These are phyloP conservation scores for Thamnidium elegans DNA, from an alignment of 192 early-diverging fungal species.

Conservation along the genomic window DNA sequence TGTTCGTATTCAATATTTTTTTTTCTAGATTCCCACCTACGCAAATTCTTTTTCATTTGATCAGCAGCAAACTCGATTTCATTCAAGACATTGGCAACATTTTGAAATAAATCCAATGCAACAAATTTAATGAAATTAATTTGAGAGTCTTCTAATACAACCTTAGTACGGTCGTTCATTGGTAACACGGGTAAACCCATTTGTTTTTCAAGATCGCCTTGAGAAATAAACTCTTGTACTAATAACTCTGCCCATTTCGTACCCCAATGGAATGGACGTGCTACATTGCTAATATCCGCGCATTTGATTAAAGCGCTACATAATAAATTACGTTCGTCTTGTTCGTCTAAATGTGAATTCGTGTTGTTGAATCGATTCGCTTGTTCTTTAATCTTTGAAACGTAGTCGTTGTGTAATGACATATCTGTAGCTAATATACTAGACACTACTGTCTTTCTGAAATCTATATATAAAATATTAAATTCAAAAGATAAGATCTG, in stretches of 20 bases:
- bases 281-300: constrained; percentile 78
- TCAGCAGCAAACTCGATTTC: constrained; percentile 35
- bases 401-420: constrained; percentile 77
- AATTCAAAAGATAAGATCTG: background rate
- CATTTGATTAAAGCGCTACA: constrained; percentile 77
- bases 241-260: constrained; percentile 67
- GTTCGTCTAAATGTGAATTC: constrained; percentile 28
- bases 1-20: constrained; percentile 5
- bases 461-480: constrained; percentile 38
- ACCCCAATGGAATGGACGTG: constrained; percentile 68
- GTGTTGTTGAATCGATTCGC: constrained; percentile 46
- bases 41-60: constrained; percentile 35
- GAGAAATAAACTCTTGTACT: constrained; percentile 64
- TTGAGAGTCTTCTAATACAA: constrained; percentile 48
- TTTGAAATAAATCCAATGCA: constrained; percentile 50
- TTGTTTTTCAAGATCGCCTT: constrained; percentile 72
- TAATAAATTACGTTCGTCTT: constrained; percentile 56
- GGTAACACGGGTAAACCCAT: constrained; percentile 52
- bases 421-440: constrained; percentile 81
- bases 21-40: constrained; percentile 29
- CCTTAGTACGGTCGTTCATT: constrained; percentile 47
- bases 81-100: constrained; percentile 14
- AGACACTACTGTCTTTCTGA: constrained; percentile 66
- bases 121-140: constrained; percentile 52
- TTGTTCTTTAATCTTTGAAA: constrained; percentile 66